Conservation (phyloP, 768 basidiomycete genomes). For the Cantharellus cinnabarinus region DNA sequence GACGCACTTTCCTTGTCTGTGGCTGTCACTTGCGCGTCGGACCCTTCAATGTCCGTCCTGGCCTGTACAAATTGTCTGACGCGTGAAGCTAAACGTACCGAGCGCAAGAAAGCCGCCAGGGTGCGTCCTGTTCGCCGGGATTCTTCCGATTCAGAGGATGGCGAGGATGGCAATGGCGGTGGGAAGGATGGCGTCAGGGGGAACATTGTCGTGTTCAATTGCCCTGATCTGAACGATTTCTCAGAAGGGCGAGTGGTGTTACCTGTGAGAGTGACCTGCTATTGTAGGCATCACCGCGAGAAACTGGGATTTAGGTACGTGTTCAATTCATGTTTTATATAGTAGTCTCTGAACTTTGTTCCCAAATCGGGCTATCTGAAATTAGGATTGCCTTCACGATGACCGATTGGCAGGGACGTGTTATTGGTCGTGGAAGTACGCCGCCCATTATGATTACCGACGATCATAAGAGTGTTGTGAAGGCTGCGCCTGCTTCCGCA, state of each 20-base stretch:
- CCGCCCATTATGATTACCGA: constrained; percentile 97
- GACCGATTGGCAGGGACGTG: constrained; percentile 54
- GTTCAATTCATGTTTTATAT: background rate
- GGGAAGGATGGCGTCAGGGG: constrained; percentile 17
- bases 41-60: constrained; percentile 53
- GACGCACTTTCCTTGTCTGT: constrained; percentile 55
- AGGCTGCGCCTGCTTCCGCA: background rate
- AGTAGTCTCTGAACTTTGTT: background rate
- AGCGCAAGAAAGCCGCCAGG: constrained; percentile 70
- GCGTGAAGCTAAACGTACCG: constrained; percentile 80
- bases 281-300: constrained; percentile 95
- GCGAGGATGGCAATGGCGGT: constrained; percentile 25
- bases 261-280: constrained; percentile 93
- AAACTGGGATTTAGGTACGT: constrained; percentile 59
- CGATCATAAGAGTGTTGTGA: constrained; percentile 69
- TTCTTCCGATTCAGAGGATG: constrained; percentile 53
- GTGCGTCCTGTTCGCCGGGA: constrained; percentile 36
- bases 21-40: constrained; percentile 60
- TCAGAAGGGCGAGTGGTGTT: constrained; percentile 67
- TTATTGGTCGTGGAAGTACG: constrained; percentile 65
- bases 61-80: constrained; percentile 78
- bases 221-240: constrained; percentile 75
- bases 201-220: constrained; percentile 86
- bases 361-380: background rate
- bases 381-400: constrained; percentile 64